Conservation (phyloP, 768 basidiomycete species). For the Ramaria sp. region DNA sequence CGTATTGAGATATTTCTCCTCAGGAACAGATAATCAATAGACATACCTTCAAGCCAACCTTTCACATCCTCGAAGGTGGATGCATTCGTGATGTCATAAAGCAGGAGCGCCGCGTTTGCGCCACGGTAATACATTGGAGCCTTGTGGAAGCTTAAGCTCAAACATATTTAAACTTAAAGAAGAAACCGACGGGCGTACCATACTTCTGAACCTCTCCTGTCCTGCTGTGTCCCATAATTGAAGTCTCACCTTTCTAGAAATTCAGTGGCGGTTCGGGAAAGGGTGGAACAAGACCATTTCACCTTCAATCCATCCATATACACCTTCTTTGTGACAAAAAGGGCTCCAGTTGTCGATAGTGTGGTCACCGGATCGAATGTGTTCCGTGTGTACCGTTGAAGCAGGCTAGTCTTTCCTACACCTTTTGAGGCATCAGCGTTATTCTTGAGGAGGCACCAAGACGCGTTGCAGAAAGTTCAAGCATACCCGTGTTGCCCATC, state of each 20-base stretch:
- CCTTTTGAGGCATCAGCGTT: conserved; percentile 40
- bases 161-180: not conserved
- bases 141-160: conserved; percentile 26
- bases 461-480: not conserved
- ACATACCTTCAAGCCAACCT: conserved; percentile 77
- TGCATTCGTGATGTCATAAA: conserved; percentile 92
- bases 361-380: conserved; percentile 83
- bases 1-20: conserved; percentile 13
- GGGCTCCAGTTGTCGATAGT: conserved; percentile 85
- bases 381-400: conserved; percentile 85
- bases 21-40: not conserved
- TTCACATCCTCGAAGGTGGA: conserved; percentile 83
- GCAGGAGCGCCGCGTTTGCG: conserved; percentile 84
- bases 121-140: conserved; percentile 97
- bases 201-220: conserved; percentile 85
- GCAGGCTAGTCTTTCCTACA: conserved; percentile 87
- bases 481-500: conserved; percentile 69
- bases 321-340: conserved; percentile 90
- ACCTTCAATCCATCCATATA: conserved; percentile 78
- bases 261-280: not conserved
- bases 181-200: conserved; percentile 38
- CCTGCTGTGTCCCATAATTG: conserved; percentile 93
- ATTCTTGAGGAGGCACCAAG: conserved; percentile 2
- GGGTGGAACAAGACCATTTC: conserved; percentile 21
- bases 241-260: conserved; percentile 20